Conservation (phyloP, 176 grass and related monocot genomes). For the Musa schizocarpa region DNA sequence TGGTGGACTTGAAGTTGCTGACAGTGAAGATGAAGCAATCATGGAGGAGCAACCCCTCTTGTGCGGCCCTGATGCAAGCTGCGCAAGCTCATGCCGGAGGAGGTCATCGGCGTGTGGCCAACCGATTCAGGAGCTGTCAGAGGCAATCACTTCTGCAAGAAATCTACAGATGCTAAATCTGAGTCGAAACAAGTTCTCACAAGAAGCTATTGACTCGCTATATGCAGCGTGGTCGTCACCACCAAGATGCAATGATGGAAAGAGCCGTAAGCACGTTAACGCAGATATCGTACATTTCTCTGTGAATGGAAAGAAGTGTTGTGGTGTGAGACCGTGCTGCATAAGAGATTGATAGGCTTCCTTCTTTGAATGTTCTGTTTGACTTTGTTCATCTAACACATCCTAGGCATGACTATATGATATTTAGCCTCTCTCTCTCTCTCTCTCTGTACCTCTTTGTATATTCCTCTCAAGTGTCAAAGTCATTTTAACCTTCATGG, state of each 20-base stretch:
- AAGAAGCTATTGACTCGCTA: slow-evolving; percentile 42
- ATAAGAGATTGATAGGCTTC: slow-evolving; percentile 23
- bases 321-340: slow-evolving; percentile 61
- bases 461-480: too few species aligned
- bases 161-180: slow-evolving; percentile 72
- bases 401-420: too few species aligned
- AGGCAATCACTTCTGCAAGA: slow-evolving; percentile 37
- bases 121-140: slow-evolving; percentile 41
- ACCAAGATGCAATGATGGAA: slow-evolving; percentile 27
- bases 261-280: slow-evolving; percentile 40
- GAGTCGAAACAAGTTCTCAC: slow-evolving; percentile 44
- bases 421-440: too few species aligned
- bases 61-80: slow-evolving; percentile 39
- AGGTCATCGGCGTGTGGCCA: slow-evolving; percentile 23
- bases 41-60: slow-evolving; percentile 21
- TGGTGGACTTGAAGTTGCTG: slow-evolving; percentile 53
- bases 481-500: too few species aligned
- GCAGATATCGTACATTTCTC: slow-evolving; percentile 68
- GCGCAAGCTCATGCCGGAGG: slow-evolving; percentile 44
- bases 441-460: too few species aligned
- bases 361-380: background rate
- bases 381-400: background rate
- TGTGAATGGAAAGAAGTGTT: slow-evolving; percentile 46
- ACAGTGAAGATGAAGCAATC: slow-evolving; percentile 75
- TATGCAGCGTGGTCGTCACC: slow-evolving; percentile 58